These are phyloP conservation scores for Glaciozyma martinii DNA, from an alignment of 768 basidiomycete genomes.

Conservation along the genomic window DNA sequence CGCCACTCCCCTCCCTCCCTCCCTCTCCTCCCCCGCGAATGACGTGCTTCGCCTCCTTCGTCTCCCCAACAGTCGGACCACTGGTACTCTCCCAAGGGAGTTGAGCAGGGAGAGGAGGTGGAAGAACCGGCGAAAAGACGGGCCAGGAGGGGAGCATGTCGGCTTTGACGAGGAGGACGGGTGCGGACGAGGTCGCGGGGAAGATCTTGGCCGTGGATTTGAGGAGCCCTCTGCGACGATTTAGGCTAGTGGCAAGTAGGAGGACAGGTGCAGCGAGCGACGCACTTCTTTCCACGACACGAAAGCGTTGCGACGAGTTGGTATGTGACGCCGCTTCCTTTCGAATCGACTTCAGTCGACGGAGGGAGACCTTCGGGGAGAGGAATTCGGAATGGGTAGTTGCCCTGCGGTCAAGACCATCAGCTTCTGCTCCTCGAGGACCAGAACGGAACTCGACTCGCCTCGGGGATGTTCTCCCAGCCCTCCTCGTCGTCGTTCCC, in stretches of 20 bases:
- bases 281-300: slow-evolving; percentile 73
- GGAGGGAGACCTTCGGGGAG: slow-evolving; percentile 89
- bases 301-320: slow-evolving; percentile 82
- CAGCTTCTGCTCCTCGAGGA: too few relatives aligned
- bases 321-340: slow-evolving; percentile 73
- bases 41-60: background rate
- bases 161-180: slow-evolving; percentile 22
- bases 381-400: slow-evolving; percentile 80
- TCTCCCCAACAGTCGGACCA: slow-evolving; percentile 11
- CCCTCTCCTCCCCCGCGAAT: too few relatives aligned
- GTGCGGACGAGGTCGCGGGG: slow-evolving; percentile 5
- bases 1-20: background rate
- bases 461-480: slow-evolving; percentile 22
- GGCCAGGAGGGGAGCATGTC: slow-evolving; percentile 24
- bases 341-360: slow-evolving; percentile 61
- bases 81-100: slow-evolving; percentile 13
- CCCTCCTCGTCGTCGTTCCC: slow-evolving; percentile 20
- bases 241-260: background rate
- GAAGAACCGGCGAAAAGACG: slow-evolving; percentile 13
- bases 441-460: slow-evolving; percentile 2
- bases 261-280: slow-evolving; percentile 2
- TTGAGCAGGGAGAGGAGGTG: slow-evolving; percentile 1
- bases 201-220: slow-evolving; percentile 8
- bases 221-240: slow-evolving; percentile 5
- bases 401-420: slow-evolving; percentile 62